These are phyloP conservation scores for Cynara cardunculus DNA, from an alignment of 129 eudicot species.

Conservation along the genomic window DNA sequence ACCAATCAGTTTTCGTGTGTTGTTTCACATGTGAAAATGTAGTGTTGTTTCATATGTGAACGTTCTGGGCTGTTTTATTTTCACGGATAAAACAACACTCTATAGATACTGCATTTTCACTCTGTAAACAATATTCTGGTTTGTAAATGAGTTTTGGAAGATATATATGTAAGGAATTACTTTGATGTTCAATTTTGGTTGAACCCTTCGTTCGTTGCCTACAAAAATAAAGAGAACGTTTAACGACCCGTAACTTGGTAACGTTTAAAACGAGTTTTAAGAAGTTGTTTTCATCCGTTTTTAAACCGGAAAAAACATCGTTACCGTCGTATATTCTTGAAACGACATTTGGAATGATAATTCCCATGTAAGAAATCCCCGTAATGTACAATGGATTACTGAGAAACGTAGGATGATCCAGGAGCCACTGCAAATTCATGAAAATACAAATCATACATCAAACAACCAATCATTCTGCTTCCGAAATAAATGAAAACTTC, in stretches of 20 bases:
- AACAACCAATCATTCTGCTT: background rate
- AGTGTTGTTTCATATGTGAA: background rate
- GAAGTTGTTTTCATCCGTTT: background rate
- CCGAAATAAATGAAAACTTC: too few species aligned
- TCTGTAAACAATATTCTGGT: too few species aligned
- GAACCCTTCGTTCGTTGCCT: slow-evolving; percentile 26
- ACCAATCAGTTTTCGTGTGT: background rate
- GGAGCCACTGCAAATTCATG: slow-evolving; percentile 29
- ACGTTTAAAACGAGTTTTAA: background rate
- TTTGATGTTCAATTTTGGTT: slow-evolving; percentile 24
- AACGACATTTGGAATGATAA: slow-evolving; percentile 30
- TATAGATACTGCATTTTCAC: background rate
- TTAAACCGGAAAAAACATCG: background rate
- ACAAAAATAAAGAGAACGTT: slow-evolving; percentile 1
- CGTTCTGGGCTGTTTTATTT: background rate
- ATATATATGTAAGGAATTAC: background rate
- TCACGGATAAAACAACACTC: background rate
- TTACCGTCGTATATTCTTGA: slow-evolving; percentile 26
- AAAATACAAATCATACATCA: background rate
- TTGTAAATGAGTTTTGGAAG: background rate
- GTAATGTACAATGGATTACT: slow-evolving; percentile 31
- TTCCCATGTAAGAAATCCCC: slow-evolving; percentile 36
- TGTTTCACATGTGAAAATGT: background rate
- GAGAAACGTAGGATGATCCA: slow-evolving; percentile 30
- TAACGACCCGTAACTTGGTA: background rate